phyloP scores from a whole-genome alignment of 1,284 basidiomycete genomes.

The Vanrija humicola region DNA sequence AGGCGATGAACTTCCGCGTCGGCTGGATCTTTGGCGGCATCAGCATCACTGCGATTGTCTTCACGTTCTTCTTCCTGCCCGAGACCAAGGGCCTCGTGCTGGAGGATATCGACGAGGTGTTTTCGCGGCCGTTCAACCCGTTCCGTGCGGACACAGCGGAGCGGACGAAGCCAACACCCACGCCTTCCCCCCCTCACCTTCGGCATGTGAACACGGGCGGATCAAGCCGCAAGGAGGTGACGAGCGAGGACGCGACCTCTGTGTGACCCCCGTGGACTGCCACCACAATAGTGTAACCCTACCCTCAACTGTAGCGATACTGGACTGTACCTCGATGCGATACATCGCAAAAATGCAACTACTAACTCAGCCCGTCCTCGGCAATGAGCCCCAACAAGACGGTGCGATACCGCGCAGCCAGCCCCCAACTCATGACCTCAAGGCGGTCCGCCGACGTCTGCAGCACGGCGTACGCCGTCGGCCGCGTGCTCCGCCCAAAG shows the following conservation, averaged over 20 bases:
- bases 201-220: too few species aligned
- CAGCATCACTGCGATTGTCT: not conserved
- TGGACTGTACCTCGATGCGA: not conserved
- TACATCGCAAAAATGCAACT: not conserved
- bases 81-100: constrained; percentile 18
- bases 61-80: constrained; percentile 4
- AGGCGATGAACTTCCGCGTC: constrained; percentile 1
- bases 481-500: constrained; percentile 6
- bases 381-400: constrained; percentile 9
- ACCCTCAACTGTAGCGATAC: too few species aligned
- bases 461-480: constrained; percentile 10
- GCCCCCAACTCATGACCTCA: constrained; percentile 18
- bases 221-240: too few species aligned
- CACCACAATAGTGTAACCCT: too few species aligned
- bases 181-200: too few species aligned
- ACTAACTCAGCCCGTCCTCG: not conserved
- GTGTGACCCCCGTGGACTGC: too few species aligned
- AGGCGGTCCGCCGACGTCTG: constrained; percentile 13
- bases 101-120: constrained; percentile 11
- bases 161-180: too few species aligned
- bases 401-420: constrained; percentile 19
- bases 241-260: too few species aligned
- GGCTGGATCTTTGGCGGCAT: constrained; percentile 11
- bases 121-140: not conserved
- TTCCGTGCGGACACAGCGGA: not conserved